These are phyloP conservation scores for Salisapilia sapeloensis DNA, from an alignment of 352 stramenopile species.

Conservation along the genomic window DNA sequence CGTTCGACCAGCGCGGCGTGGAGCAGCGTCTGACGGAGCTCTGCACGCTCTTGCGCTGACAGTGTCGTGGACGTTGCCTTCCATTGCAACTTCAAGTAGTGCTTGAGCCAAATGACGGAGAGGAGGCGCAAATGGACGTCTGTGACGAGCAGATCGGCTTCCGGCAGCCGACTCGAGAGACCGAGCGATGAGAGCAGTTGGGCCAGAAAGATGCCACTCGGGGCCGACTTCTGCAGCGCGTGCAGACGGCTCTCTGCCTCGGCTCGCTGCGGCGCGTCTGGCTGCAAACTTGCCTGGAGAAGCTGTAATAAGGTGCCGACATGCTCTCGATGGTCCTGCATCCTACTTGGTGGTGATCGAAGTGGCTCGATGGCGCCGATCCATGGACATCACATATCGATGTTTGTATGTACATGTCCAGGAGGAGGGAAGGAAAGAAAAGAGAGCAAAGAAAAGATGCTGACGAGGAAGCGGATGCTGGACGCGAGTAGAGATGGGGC, in stretches of 20 bases:
- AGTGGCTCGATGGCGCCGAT: too few species aligned
- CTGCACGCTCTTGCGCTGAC: slow-evolving; percentile 12
- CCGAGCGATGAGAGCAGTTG: slow-evolving; percentile 26
- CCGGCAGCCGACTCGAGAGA: slow-evolving; percentile 11
- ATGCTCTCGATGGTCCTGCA: slow-evolving; percentile 2
- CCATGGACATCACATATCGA: too few species aligned
- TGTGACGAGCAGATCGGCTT: slow-evolving; percentile 8
- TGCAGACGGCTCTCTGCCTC: slow-evolving; percentile 39
- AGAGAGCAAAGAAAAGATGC: too few species aligned
- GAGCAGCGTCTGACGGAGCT: slow-evolving; percentile 33
- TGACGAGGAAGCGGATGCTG: too few species aligned
- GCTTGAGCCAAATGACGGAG: slow-evolving; percentile 64
- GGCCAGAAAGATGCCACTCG: slow-evolving; percentile 17
- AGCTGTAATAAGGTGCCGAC: slow-evolving; percentile 24
- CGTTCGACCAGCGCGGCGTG: slow-evolving; percentile 54
- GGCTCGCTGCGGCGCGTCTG: slow-evolving; percentile 15
- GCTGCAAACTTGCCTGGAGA: slow-evolving; percentile 22
- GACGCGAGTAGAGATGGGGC: too few species aligned
- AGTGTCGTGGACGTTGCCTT: slow-evolving; percentile 8
- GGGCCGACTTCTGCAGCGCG: slow-evolving; percentile 15
- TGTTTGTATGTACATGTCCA: too few species aligned
- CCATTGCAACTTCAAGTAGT: slow-evolving; percentile 15
- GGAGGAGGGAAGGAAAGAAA: too few species aligned
- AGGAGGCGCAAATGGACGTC: slow-evolving; percentile 42
- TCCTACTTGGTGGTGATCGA: too few species aligned